These are phyloP conservation scores for Cladosporium austrohemisphaericum DNA, from an alignment of 2,329 filamentous ascomycete species.

Conservation along the genomic window DNA sequence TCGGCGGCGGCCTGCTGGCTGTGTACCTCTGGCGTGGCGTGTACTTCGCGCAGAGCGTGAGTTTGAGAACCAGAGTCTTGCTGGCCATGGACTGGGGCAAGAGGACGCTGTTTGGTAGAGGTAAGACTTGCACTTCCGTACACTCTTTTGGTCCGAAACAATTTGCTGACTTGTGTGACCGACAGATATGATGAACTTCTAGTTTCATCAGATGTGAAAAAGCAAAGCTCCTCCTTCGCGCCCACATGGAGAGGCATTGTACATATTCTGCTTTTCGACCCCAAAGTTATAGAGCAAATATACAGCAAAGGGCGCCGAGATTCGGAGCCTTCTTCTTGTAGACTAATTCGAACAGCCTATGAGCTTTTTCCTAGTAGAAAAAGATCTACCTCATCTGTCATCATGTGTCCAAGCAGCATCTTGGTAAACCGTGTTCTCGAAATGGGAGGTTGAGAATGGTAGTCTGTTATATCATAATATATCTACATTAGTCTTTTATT, in stretches of 20 bases:
- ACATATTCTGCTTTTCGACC: not conserved
- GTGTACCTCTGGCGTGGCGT: constrained; percentile 95
- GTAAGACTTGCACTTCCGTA: constrained; percentile 53
- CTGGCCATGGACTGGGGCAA: constrained; percentile 99
- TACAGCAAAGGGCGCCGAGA: not conserved
- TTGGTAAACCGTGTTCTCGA: too few species aligned
- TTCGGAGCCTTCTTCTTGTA: not conserved
- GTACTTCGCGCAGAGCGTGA: constrained; percentile 97
- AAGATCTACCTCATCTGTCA: too few species aligned
- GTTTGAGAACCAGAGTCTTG: constrained; percentile 79
- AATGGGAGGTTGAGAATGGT: too few species aligned
- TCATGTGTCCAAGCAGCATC: too few species aligned
- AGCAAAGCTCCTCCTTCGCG: not conserved
- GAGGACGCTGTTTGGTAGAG: constrained; percentile 88
- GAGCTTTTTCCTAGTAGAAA: too few species aligned
- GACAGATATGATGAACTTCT: constrained; percentile 36
- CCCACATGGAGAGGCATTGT: not conserved
- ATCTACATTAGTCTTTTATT: too few species aligned
- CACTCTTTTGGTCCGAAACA: not conserved
- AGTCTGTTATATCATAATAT: too few species aligned
- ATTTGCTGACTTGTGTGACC: constrained; percentile 17
- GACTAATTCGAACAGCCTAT: not conserved
- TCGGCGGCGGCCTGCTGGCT: constrained; percentile 80
- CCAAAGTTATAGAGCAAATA: not conserved
- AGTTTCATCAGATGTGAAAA: constrained; percentile 9